Conservation (phyloP, 2,329 filamentous ascomycete genomes). For the Torrubiella hemipterigena region DNA sequence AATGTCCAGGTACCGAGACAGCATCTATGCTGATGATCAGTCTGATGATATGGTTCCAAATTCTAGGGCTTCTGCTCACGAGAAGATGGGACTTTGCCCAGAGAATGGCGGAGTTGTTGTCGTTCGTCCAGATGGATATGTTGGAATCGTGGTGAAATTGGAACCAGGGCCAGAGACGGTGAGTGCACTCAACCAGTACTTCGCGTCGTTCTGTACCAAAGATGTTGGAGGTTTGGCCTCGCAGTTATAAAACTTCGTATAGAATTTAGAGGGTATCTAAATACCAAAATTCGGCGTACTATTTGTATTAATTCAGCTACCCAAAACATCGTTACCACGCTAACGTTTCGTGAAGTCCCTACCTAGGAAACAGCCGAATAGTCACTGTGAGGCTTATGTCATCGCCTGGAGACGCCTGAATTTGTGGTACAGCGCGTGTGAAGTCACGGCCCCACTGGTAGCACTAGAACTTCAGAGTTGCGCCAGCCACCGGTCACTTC, state of each 20-base stretch:
- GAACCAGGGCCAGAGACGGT: conserved; percentile 68
- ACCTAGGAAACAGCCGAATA: too few relatives aligned
- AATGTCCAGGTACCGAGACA: conserved; percentile 64
- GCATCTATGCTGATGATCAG: conserved; percentile 78
- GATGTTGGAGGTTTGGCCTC: conserved; percentile 25
- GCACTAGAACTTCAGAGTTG: too few relatives aligned
- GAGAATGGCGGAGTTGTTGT: conserved; percentile 70
- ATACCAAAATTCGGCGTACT: neutral
- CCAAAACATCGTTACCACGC: too few relatives aligned
- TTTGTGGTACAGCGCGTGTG: too few relatives aligned
- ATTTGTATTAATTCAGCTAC: neutral
- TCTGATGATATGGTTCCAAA: conserved; percentile 59
- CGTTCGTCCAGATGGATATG: conserved; percentile 77
- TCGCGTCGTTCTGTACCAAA: conserved; percentile 59
- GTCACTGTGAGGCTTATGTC: too few relatives aligned
- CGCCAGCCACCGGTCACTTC: too few relatives aligned
- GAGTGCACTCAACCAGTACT: conserved; percentile 75
- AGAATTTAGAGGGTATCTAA: neutral
- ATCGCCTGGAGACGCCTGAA: too few relatives aligned
- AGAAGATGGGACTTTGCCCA: conserved; percentile 71
- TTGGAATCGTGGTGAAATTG: conserved; percentile 62
- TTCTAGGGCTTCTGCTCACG: conserved; percentile 64
- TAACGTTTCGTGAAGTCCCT: too few relatives aligned
- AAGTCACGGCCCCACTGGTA: too few relatives aligned
- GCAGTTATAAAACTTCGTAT: conserved; percentile 16